Evolutionary conservation across 2,329 filamentous ascomycete genomes (phyloP), one percentile per base, ranked within the genome.

Genomic region (Raffaelea arxii): DNA sequence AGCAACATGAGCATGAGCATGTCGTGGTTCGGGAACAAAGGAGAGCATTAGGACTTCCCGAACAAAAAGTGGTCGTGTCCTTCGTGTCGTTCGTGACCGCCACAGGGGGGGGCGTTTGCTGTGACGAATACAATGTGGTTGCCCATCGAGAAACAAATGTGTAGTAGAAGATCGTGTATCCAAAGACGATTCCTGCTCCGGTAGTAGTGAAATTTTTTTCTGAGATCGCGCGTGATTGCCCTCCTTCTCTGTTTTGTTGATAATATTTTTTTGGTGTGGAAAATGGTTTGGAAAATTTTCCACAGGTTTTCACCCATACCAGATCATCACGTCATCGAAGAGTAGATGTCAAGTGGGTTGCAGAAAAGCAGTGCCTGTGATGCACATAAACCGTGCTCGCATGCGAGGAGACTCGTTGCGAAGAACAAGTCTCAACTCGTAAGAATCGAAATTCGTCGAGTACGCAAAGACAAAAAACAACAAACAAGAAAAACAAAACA

Each of bases 271-370:
- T 12, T 36, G 32, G 14, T 36, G 16, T 36, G 14, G 19, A 32
- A 32, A 32, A 32, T 9, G 16, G 19, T 12, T 36, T 36, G 19
- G n/a, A n/a, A n/a, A n/a, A n/a, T n/a, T n/a, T n/a, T n/a, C n/a
- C n/a, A n/a, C n/a, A n/a, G n/a, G n/a, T n/a, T n/a, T n/a, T n/a
- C n/a, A 37, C 24, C 46, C 41, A 37, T 42, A 27, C 44, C 37
- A 48, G 32, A 49, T 41, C 49, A 47, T 46, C 46, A 35, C 47
- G 42, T 53, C 49, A 46, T 53, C 37, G 41, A 45, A 49, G 44
- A 40, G 41, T 51, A 27, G 43, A 47, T 46, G 23, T 45, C 42
- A 35, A 23, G 11, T 9, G 39, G 42, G 38, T 25, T 37, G 42
- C 23, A 40, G 36, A 19, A 23, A 44, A 48, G 25, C 37, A n/a